These are phyloP conservation scores for Apiospora kogelbergensis DNA, from an alignment of 2,329 filamentous ascomycete genomes.

Conservation along the genomic window DNA sequence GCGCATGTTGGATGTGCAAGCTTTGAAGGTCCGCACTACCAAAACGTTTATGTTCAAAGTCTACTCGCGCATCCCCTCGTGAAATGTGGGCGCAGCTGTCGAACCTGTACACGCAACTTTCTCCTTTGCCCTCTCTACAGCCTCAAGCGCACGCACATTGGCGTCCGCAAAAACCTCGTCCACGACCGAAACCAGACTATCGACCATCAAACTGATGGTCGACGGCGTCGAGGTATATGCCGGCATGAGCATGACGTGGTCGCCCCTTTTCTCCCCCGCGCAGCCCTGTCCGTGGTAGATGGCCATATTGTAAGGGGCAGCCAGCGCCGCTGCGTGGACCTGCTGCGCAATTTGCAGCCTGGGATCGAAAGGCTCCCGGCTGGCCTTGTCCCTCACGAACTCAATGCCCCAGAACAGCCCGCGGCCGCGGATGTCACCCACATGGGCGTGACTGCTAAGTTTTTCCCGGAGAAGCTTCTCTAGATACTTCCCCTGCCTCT, in stretches of 20 bases:
- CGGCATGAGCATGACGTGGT: conserved; percentile 7
- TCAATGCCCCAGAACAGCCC: conserved; percentile 49
- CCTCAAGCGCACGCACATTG: background rate
- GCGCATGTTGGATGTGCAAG: background rate
- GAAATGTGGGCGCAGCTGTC: too few relatives aligned
- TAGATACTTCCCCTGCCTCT: conserved; percentile 30
- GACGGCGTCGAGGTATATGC: background rate
- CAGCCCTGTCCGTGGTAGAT: conserved; percentile 7
- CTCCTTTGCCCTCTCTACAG: background rate
- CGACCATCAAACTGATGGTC: background rate
- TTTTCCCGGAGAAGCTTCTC: conserved; percentile 25
- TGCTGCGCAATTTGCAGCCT: background rate
- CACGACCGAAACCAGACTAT: background rate
- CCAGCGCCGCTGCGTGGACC: background rate
- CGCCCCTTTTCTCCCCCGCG: background rate
- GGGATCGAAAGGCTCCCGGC: conserved; percentile 34
- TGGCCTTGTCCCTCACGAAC: conserved; percentile 39
- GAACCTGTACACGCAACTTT: background rate
- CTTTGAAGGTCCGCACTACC: background rate
- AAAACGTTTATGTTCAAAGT: too few relatives aligned
- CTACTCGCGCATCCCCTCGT: too few relatives aligned
- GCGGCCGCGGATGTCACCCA: conserved; percentile 40
- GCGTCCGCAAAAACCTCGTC: background rate
- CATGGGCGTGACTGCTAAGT: conserved; percentile 31
- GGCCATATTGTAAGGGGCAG: background rate